phyloP scores from a whole-genome alignment of 1,284 basidiomycete species.

The Vanrija sp. region DNA sequence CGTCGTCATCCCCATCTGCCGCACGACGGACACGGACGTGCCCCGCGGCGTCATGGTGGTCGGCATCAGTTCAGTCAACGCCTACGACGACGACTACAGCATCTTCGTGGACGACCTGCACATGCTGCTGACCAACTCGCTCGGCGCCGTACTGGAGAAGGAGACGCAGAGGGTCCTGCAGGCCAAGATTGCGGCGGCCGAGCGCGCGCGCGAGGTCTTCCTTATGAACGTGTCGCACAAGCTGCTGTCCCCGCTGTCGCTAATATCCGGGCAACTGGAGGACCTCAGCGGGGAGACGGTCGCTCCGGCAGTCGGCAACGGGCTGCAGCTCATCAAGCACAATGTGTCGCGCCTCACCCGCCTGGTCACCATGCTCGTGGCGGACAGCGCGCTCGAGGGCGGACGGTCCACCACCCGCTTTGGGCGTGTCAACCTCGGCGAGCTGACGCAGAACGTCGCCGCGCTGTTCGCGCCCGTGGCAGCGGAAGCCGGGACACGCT shows the following conservation, averaged over 20 bases:
- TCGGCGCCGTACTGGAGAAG: too few relatives aligned
- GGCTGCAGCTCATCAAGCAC: slow-evolving; percentile 38
- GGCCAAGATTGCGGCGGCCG: too few relatives aligned
- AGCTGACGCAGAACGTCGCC: slow-evolving; percentile 47
- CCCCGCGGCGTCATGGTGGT: slow-evolving; percentile 45
- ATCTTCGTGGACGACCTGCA: slow-evolving; percentile 22
- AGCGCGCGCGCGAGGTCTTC: slow-evolving; percentile 11
- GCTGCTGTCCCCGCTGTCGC: slow-evolving; percentile 47
- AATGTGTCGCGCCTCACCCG: slow-evolving; percentile 42
- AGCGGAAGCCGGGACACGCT: slow-evolving; percentile 1
- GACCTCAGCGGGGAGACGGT: slow-evolving; percentile 31
- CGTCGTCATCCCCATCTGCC: slow-evolving; percentile 46
- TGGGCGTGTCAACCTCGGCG: slow-evolving; percentile 44
- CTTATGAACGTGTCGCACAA: slow-evolving; percentile 48
- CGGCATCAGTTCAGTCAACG: slow-evolving; percentile 43
- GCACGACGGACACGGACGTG: slow-evolving; percentile 36
- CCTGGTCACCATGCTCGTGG: slow-evolving; percentile 46
- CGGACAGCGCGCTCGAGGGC: slow-evolving; percentile 44
- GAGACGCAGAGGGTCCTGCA: too few relatives aligned
- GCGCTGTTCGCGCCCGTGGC: too few relatives aligned
- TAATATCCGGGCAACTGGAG: slow-evolving; percentile 44
- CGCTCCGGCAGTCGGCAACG: slow-evolving; percentile 34
- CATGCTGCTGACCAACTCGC: too few relatives aligned
- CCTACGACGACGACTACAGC: slow-evolving; percentile 46
- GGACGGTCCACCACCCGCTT: slow-evolving; percentile 45